phyloP scores from a whole-genome alignment of 176 grass and related monocot species.

The Ensete glaucum region DNA sequence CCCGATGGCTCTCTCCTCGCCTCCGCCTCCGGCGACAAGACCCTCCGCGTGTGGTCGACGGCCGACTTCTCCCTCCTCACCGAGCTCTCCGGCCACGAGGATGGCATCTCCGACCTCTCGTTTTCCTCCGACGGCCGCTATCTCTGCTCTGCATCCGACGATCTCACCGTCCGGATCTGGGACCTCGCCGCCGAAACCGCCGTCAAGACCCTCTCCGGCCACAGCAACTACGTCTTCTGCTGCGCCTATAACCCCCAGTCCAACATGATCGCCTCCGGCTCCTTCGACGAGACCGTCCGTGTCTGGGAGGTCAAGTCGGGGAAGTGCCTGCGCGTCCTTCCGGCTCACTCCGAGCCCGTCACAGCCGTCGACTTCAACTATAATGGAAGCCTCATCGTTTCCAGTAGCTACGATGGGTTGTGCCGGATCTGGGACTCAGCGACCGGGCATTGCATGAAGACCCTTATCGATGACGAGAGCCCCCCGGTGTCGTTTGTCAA shows the following conservation, averaged over 20 bases:
- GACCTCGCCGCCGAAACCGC: background rate
- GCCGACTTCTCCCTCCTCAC: conserved; percentile 1
- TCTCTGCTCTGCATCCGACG: conserved; percentile 19
- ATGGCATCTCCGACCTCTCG: conserved; percentile 13
- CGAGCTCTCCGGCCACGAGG: conserved; percentile 9
- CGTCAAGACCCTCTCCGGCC: background rate
- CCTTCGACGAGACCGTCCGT: conserved; percentile 19
- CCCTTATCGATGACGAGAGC: conserved; percentile 14
- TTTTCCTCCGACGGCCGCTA: conserved; percentile 16
- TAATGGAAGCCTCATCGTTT: conserved; percentile 6
- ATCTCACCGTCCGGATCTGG: conserved; percentile 14
- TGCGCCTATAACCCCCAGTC: conserved; percentile 15
- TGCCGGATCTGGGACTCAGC: conserved; percentile 18
- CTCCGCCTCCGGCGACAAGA: conserved; percentile 16
- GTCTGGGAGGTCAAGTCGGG: conserved; percentile 18
- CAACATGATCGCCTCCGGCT: conserved; percentile 13
- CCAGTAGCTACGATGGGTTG: conserved; percentile 15
- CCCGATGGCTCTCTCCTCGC: conserved; percentile 10
- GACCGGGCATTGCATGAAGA: conserved; percentile 10
- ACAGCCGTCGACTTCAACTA: conserved; percentile 12
- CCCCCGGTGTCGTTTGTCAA: conserved; percentile 15
- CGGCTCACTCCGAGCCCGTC: conserved; percentile 14
- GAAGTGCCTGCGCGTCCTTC: conserved; percentile 6
- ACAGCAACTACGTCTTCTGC: conserved; percentile 13
- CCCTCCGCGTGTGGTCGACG: conserved; percentile 6